Base-by-base conservation (phyloP, 1,284 basidiomycete genomes). In the Sanghuangporus sanghuang region DNA sequence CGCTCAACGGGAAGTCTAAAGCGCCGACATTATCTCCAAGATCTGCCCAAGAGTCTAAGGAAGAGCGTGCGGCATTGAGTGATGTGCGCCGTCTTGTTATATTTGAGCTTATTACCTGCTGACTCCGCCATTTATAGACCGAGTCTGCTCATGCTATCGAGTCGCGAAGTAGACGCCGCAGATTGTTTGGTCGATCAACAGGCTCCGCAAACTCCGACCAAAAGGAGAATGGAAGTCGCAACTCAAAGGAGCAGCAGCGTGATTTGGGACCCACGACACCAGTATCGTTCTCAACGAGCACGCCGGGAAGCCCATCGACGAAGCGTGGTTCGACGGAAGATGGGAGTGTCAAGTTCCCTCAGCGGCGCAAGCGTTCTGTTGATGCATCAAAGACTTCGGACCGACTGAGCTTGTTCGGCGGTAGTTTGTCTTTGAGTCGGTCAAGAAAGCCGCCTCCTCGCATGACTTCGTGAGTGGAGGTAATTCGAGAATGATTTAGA, bases 391-490 rank as follows among this genome's bases (percentile, higher is more conserved):
- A 80, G 70, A 71, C 73, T 39, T 72, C 76, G 18, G 86, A 90
- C 55, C 77, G 90, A n/a, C 74, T 89, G 52, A 92, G 90, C 72
- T 85, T 95, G 68, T 94, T 95, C 71, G 89, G 89, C 18, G 81
- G 77, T 6, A 69, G 83, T 6, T 85, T 89, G 0, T 78, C 84
- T 6, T 69, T 90, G 63, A 82, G 85, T 39, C 89, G 89, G 70
- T 77, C 78, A 58, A 78, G 93, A 67, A 96, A 96, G 72, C 93
- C 93, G 1, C 80, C 92, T 2, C 93, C 93, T 12, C 83, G 83
- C 71, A 84, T 85, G 68, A 83, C 83, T 52, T 75, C 77, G 81
- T 85, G 72, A 69, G 82, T 78, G 57, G 60, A 64, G 67, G 36
- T 39, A 23, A 18, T 60, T 5, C 76, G 79, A 63, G 74, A 76